These are phyloP conservation scores for Simmondsia chinensis DNA, from an alignment of 148 eudicot genomes.

Conservation along the genomic window DNA sequence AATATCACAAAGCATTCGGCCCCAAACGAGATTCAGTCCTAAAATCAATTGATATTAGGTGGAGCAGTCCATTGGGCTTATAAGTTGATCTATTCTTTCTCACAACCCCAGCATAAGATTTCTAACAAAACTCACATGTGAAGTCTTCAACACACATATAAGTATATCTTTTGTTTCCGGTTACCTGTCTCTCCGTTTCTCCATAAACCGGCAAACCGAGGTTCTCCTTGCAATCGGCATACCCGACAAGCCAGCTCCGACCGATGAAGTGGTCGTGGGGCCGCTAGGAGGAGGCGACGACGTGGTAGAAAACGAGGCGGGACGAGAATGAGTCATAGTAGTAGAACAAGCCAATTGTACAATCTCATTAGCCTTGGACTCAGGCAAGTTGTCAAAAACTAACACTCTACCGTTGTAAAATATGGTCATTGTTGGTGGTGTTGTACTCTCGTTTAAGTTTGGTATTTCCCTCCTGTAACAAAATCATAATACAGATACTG, in stretches of 20 bases:
- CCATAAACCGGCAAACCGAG: slow-evolving; percentile 62
- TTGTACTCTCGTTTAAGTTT: slow-evolving; percentile 8
- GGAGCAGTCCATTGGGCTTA: too few species aligned
- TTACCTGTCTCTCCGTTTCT: slow-evolving; percentile 65
- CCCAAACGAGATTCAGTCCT: too few species aligned
- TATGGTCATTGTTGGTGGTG: slow-evolving; percentile 49
- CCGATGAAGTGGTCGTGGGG: background rate
- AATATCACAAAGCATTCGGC: too few species aligned
- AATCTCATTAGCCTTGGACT: slow-evolving; percentile 37
- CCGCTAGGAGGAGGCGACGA: background rate
- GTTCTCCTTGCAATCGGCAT: slow-evolving; percentile 59
- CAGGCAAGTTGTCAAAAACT: slow-evolving; percentile 43
- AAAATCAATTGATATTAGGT: too few species aligned
- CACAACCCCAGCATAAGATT: too few species aligned
- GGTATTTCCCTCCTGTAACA: too few species aligned
- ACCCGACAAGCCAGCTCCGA: slow-evolving; percentile 15
- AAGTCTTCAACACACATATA: too few species aligned
- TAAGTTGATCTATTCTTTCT: too few species aligned
- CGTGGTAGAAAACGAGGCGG: background rate
- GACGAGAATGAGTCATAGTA: background rate
- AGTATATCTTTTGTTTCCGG: background rate
- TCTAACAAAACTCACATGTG: too few species aligned
- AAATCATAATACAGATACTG: too few species aligned
- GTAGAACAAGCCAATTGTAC: slow-evolving; percentile 23
- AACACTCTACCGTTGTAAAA: slow-evolving; percentile 49